Evolutionary conservation across 441 rosid genomes (phyloP), one percentile per base, ranked within the genome.

Genomic region (Erodium moschatum): DNA sequence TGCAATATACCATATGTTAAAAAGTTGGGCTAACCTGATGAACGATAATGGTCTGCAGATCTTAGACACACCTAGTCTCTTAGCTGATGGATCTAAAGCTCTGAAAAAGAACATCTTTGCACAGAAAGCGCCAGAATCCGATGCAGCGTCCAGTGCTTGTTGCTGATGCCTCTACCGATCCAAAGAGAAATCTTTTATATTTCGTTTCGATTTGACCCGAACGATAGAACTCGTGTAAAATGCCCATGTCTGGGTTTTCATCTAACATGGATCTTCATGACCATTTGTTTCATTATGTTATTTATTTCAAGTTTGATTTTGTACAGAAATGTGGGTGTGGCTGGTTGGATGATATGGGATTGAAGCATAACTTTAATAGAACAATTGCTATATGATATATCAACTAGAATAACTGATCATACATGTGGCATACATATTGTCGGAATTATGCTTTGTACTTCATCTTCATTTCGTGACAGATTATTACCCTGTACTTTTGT

Each of bases 91-190:
- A 8, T 85, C 96, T 0, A 79, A 86, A 18, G 92, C 92, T 46
- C 83, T 87, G 79, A 90, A 88, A 75, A 92, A 79, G 82, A 92
- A 90, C 84, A 88, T 88, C 65, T 88, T 92, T 81, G 87, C 84
- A 71, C 89, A 92, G 77, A 84, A 83, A 72, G 92, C 96, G 13
- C 75, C 84, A 2, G 81, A 84, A 71, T 66, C 83, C 1, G 83
- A 65, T 67, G 86, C 77, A 19, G 70, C 89, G 4, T 62, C 85
- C 10, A 81, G 83, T 52, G 62, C 88, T 72, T 89, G 92, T 80
- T 91, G 97, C 78, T 77, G 84, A 29, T 84, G 82, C 72, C 84
- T 13, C 54, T n/a, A 42, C 64, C 7, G 5, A 35, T 68, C 65
- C 38, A 5, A 52, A 16, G 19, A 70, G 44, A 46, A 71, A 67